Evolutionary conservation across 495 filamentous ascomycete genomes (phyloP), one percentile per base, ranked within the genome.

Genomic region (Aspergillus wentii): DNA sequence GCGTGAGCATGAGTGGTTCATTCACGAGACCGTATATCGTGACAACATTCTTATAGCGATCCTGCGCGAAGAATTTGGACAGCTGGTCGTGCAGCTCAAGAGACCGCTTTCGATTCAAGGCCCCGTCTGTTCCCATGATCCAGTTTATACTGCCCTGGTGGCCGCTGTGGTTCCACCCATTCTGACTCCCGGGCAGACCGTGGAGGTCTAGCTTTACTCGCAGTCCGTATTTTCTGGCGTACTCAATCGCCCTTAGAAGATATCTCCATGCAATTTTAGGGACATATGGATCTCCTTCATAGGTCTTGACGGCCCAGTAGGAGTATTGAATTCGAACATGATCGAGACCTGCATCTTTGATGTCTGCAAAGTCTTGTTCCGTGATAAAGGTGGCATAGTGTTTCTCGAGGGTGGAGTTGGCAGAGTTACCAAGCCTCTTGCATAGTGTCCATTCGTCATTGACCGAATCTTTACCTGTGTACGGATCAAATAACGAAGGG

Each of bases 161-260:
- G 1, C 88, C 88, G 51, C 81, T 86, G 61, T 94, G 88, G 52
- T 92, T 92, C 85, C 86, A 92, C 1, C 88, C 88, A 53, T 94
- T 94, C 49, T 90, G 86, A 41, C 85, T 88, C 7, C 88, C 88
- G 0, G 86, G 87, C 1, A 88, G 56, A 13, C 74, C 89, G 60
- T 99, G 94, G 2, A 95, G 69, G 55, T 99, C 94, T 4, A 99
- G 80, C 43, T 97, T 99, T 26, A 99, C 82, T 2, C 94, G 80
- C 8, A 99, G 69, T 1, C 94, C 94, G 55, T 95, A 86, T 51
- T 91, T 88, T n/a, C 94, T 80, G 20, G 83, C 83, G 64, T 84
- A 97, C 51, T 99, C 94, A 48, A 99, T 94, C 3, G 74, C 86
- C 17, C 94, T 81, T 2, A 99, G 74, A 0, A 99, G 81, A 57